Base-by-base conservation (phyloP, 345 rosid species). In the Eucalyptus polyanthemos region DNA sequence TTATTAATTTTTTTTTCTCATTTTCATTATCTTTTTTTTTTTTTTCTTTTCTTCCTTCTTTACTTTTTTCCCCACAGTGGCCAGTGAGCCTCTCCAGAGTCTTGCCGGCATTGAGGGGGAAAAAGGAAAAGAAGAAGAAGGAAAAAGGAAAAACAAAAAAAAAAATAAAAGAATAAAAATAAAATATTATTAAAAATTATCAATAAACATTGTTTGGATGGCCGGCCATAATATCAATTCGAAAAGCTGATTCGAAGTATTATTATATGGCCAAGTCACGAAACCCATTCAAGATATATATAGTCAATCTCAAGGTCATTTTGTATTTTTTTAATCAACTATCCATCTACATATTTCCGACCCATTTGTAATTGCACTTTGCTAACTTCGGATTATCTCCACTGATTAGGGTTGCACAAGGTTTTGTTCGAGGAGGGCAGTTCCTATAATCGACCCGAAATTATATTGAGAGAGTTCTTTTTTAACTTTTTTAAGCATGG, bases 131-230 rank as follows among this genome's bases (percentile, higher is more conserved):
- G 0, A 56, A 56, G 2, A 9, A 22, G 0, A 56, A 56, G 4
- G 1, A 56, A 56, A 10, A 19, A 53, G 8, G 10, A 5, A 53
- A 53, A 53, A 53, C 3, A 0, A 56, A 22, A 4, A 9, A 4
- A 0, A 56, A 22, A 22, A 56, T 0, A 51, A 51, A 17, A 51
- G 5, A 62, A 62, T 29, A n/a, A 53, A 19, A 3, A 19, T 1
- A 19, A 53, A 54, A 56, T 4, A 56, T 22, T 24, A 56, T 56
- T 56, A 56, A 24, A 56, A 56, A 56, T 56, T 4, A 24, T 24
- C 62, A 22, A 24, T 0, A 0, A 9, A 9, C 1, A 65, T 29
- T 15, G 1, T 4, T n/a, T 3, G 1, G 6, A 69, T 69, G 34
- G 1, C 22, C 12, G 24, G 42, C 44, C 44, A 3, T 69, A 17